Conservation (phyloP, 202 grass and related monocot genomes). For the Saccharum hybrid region DNA sequence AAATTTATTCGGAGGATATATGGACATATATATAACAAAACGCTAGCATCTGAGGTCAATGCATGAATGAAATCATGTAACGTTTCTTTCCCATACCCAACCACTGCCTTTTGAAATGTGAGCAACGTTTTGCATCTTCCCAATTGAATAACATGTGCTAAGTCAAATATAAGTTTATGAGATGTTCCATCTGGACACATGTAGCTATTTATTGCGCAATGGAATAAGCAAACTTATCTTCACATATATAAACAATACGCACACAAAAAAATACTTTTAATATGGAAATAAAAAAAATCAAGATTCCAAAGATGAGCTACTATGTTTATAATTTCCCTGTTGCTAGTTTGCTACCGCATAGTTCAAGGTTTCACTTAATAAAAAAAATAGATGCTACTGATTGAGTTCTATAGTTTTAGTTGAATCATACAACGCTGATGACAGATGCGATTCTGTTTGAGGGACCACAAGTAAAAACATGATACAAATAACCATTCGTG, state of each 20-base stretch:
- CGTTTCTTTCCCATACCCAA: background rate
- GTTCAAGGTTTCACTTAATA: slow-evolving; percentile 32
- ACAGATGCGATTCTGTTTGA: slow-evolving; percentile 54
- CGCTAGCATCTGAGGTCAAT: slow-evolving; percentile 37
- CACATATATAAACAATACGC: background rate
- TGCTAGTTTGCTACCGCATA: slow-evolving; percentile 28
- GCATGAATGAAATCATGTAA: background rate
- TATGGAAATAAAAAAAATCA: slow-evolving; percentile 13
- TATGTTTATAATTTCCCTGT: background rate
- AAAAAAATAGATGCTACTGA: slow-evolving; percentile 30
- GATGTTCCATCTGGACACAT: slow-evolving; percentile 29
- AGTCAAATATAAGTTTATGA: slow-evolving; percentile 42
- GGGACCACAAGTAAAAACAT: slow-evolving; percentile 41
- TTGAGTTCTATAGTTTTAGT: slow-evolving; percentile 36
- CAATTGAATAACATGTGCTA: background rate
- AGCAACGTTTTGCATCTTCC: slow-evolving; percentile 20
- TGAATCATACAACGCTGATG: slow-evolving; percentile 41
- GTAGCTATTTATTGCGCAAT: slow-evolving; percentile 26
- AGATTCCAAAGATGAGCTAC: slow-evolving; percentile 15
- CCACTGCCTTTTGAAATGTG: slow-evolving; percentile 9
- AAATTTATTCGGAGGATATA: slow-evolving; percentile 6
- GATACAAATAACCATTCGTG: slow-evolving; percentile 36
- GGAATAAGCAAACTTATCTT: slow-evolving; percentile 26
- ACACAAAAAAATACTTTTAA: slow-evolving; percentile 2
- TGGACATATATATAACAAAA: slow-evolving; percentile 11